These are phyloP conservation scores for Phytopythium oedochilum DNA, from an alignment of 352 stramenopile species.

Conservation along the genomic window DNA sequence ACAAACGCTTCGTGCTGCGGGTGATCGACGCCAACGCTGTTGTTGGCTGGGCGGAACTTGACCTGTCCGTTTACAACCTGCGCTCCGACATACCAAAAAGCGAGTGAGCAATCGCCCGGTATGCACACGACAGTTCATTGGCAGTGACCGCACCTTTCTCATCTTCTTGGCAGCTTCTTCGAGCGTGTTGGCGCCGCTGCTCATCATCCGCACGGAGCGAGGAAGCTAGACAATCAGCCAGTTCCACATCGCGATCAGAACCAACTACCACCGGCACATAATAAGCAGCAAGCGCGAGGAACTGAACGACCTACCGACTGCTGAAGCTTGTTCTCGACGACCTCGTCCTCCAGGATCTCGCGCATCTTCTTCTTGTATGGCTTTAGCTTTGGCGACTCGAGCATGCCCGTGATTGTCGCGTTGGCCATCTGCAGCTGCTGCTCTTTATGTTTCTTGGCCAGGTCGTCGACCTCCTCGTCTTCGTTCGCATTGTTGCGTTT, in stretches of 20 bases:
- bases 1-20: constrained; percentile 29
- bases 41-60: constrained; percentile 49
- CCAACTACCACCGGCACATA: neutral
- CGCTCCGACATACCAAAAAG: neutral
- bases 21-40: constrained; percentile 14
- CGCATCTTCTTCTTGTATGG: constrained; percentile 45
- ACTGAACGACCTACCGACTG: constrained; percentile 13
- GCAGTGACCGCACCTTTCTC: constrained; percentile 18
- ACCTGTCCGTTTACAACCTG: constrained; percentile 43
- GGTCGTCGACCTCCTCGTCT: constrained; percentile 9
- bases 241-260: neutral
- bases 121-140: neutral
- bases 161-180: constrained; percentile 39
- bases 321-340: constrained; percentile 20
- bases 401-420: constrained; percentile 23
- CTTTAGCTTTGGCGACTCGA: constrained; percentile 30
- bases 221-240: neutral
- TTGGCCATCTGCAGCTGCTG: constrained; percentile 15
- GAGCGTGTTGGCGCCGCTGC: constrained; percentile 15
- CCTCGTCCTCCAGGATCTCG: constrained; percentile 47
- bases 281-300: neutral
- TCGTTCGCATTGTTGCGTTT: neutral
- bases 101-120: neutral
- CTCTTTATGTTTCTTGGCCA: neutral
- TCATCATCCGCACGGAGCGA: constrained; percentile 7